Evolutionary conservation across 164 flowering plant species (phyloP).

Genomic region (Brasenia schreberi): DNA sequence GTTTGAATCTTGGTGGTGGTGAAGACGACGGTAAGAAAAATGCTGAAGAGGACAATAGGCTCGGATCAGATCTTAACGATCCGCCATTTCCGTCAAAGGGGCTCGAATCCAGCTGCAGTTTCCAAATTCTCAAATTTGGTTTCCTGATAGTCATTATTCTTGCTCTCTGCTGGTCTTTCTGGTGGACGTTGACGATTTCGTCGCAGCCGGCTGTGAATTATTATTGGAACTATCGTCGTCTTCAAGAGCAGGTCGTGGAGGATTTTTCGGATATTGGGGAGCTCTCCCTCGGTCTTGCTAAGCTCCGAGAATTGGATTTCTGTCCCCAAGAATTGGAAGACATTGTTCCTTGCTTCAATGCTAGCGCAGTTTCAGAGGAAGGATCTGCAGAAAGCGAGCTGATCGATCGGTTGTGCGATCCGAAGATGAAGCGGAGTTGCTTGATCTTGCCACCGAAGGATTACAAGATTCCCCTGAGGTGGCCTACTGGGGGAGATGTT

Average conservation of each 20-base stretch:
- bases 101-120: constrained; percentile 31
- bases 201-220: constrained; percentile 19
- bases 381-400: constrained; percentile 34
- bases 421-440: constrained; percentile 36
- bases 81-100: constrained; percentile 21
- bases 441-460: constrained; percentile 65
- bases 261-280: constrained; percentile 79
- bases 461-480: constrained; percentile 79
- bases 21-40: neutral
- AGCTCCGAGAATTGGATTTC: constrained; percentile 56
- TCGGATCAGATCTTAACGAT: constrained; percentile 25
- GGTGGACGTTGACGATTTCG: constrained; percentile 85
- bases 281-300: constrained; percentile 53
- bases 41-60: constrained; percentile 35
- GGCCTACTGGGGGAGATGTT: constrained; percentile 94
- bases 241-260: constrained; percentile 69
- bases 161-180: constrained; percentile 74
- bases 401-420: constrained; percentile 47
- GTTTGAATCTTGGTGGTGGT: neutral
- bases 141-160: constrained; percentile 49
- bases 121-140: constrained; percentile 36
- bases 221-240: constrained; percentile 49
- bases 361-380: constrained; percentile 35
- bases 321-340: constrained; percentile 62
- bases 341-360: constrained; percentile 79